phyloP scores from a whole-genome alignment of 257 asterid genomes.

The Capsicum chinense region DNA sequence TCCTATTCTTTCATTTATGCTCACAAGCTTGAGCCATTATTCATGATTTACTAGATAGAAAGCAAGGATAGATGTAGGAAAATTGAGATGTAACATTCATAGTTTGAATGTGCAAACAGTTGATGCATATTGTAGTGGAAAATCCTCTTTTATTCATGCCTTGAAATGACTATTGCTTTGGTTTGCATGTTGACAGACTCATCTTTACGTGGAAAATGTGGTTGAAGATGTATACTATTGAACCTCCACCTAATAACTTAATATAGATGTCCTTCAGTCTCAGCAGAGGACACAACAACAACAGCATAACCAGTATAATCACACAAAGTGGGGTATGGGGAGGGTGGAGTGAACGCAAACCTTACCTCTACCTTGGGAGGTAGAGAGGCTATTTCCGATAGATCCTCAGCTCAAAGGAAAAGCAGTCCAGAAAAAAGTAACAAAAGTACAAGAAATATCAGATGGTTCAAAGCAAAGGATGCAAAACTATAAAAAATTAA shows the following conservation, averaged over 20 bases:
- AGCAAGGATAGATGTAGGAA: slow-evolving; percentile 18
- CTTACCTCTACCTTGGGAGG: no score
- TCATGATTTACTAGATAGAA: slow-evolving; percentile 31
- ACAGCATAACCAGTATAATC: no score
- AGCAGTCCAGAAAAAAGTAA: no score
- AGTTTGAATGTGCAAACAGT: slow-evolving; percentile 16
- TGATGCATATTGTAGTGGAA: slow-evolving; percentile 18
- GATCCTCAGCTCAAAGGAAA: no score
- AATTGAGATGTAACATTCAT: slow-evolving; percentile 17
- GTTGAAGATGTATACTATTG: slow-evolving; percentile 1
- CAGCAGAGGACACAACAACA: no score
- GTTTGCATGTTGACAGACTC: neutral
- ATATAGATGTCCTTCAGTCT: neutral
- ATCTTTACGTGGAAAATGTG: neutral
- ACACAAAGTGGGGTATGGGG: no score
- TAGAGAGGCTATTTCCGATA: no score
- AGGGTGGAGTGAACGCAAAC: no score
- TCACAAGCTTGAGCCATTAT: slow-evolving; percentile 50
- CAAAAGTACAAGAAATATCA: no score
- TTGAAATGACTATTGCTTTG: neutral
- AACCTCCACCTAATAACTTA: slow-evolving; percentile 8
- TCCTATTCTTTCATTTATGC: slow-evolving; percentile 42
- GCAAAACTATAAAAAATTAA: neutral
- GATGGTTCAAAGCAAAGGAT: neutral
- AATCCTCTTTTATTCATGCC: slow-evolving; percentile 11